Evolutionary conservation across 371 early-diverging fungal species (phyloP).

Genomic region (Mucor saturninus): DNA sequence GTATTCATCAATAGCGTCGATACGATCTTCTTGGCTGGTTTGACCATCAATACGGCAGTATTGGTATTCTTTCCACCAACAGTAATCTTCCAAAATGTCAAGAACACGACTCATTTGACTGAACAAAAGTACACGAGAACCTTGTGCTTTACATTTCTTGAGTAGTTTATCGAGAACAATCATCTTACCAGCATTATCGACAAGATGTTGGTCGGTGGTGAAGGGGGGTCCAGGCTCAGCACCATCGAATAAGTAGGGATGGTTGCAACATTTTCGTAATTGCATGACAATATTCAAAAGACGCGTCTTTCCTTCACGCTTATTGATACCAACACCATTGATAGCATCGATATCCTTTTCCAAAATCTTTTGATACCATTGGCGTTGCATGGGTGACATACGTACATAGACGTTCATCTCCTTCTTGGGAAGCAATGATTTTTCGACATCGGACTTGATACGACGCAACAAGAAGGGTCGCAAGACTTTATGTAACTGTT

Average conservation of each 20-base stretch:
- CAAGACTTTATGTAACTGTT: constrained; percentile 93
- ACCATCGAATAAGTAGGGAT: constrained; percentile 99
- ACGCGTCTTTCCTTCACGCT: constrained; percentile 83
- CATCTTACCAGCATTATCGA: constrained; percentile 96
- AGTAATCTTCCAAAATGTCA: constrained; percentile 99
- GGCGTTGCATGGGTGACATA: constrained; percentile 94
- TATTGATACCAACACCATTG: constrained; percentile 76
- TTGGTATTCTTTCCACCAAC: constrained; percentile 85
- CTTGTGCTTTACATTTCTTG: constrained; percentile 81
- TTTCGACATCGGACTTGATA: constrained; percentile 98
- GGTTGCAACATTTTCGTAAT: constrained; percentile 99
- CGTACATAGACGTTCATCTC: constrained; percentile 96
- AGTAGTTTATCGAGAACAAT: constrained; percentile 93
- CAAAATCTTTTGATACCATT: constrained; percentile 96
- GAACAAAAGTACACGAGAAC: constrained; percentile 97
- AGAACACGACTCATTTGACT: constrained; percentile 99
- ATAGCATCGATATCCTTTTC: constrained; percentile 98
- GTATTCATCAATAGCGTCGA: constrained; percentile 94
- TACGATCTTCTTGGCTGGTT: constrained; percentile 94
- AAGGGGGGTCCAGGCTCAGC: constrained; percentile 93
- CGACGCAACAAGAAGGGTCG: constrained; percentile 97
- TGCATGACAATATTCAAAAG: constrained; percentile 99
- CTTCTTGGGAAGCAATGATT: constrained; percentile 95
- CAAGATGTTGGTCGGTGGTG: constrained; percentile 96
- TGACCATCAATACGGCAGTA: constrained; percentile 99